phyloP scores from a whole-genome alignment of 139 green algal species.

The Raphidocelis subcapitata region DNA sequence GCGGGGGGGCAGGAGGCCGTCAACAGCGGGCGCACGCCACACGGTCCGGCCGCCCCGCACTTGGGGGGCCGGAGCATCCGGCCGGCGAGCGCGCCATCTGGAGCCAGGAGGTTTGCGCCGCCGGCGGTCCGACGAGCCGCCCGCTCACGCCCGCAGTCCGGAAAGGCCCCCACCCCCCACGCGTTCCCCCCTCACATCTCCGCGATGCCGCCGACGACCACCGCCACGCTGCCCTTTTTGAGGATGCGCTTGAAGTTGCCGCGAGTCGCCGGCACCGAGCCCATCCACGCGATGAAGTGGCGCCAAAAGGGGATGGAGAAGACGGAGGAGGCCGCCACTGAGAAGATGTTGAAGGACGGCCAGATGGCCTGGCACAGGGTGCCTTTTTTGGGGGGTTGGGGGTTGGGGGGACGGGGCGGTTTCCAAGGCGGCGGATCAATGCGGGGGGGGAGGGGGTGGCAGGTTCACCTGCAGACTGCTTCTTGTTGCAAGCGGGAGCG shows the following conservation, averaged over 20 bases:
- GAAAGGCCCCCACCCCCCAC: no score
- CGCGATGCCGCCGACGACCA: constrained; percentile 49
- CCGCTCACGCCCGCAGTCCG: no score
- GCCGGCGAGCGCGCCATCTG: no score
- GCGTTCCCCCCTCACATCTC: constrained; percentile 31
- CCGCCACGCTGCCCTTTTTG: constrained; percentile 29
- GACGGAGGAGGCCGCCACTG: constrained; percentile 38
- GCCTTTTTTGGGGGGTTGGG: no score
- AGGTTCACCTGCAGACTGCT: no score
- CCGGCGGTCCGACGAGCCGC: no score
- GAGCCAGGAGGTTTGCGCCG: no score
- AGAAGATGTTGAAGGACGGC: constrained; percentile 48
- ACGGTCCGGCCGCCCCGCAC: neutral
- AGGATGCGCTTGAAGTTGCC: constrained; percentile 31
- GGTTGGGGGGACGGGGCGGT: no score
- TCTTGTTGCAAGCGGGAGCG: neutral
- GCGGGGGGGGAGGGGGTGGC: no score
- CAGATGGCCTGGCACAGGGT: constrained; percentile 40
- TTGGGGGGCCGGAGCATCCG: no score
- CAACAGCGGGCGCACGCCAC: neutral
- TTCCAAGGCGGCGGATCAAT: no score
- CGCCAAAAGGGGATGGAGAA: constrained; percentile 42
- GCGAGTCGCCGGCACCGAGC: constrained; percentile 17
- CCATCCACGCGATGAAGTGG: constrained; percentile 50
- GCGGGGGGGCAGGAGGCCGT: neutral